Evolutionary conservation across 305 asterid genomes (phyloP), one percentile per base, ranked within the genome.

Genomic region (Fraxinus floribunda): DNA sequence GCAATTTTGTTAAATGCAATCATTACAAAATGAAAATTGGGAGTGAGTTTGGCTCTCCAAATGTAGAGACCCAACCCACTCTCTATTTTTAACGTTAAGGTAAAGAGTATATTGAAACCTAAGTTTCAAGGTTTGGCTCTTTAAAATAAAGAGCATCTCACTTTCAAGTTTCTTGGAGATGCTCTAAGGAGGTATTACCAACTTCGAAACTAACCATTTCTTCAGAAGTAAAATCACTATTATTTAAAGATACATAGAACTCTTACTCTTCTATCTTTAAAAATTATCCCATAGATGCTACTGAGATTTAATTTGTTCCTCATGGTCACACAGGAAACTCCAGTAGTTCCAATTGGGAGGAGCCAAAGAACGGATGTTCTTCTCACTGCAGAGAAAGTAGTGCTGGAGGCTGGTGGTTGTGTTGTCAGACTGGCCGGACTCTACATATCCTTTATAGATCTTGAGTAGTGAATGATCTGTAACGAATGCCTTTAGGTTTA

Each of bases 391-490:
- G 98, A 97, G 91, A 87, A 92, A 85, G 91, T 87, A 81, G 97
- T 87, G 62, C 86, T 93, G 86, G 98, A 97, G 74, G 90, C 92
- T 49, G 97, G 95, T 32, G 98, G 98, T 52, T 94, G 93, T 70
- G 96, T 93, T 52, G 88, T 94, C 86, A 93, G 98, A 92, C 86
- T 96, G 83, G 98, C 99, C 80, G 99, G 99, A 83, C 98, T 96
- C 73, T 96, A 94, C 89, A 96, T 96, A 96, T 96, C 99, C 98
- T 94, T 92, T 85, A 78, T 44, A 18, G 71, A 75, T 71, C 52
- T 81, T 68, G 18, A 68, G 83, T 84, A 83, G 26, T 41, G 22
- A 62, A 22, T 57, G 75, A 72, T 44, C 15, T 78, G 64, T 77
- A 15, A 52, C 49, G 15, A 44, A 70, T 38, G 30, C 44, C 18